phyloP scores from a whole-genome alignment of 306 rosid genomes.

The Nissolia schottii region DNA sequence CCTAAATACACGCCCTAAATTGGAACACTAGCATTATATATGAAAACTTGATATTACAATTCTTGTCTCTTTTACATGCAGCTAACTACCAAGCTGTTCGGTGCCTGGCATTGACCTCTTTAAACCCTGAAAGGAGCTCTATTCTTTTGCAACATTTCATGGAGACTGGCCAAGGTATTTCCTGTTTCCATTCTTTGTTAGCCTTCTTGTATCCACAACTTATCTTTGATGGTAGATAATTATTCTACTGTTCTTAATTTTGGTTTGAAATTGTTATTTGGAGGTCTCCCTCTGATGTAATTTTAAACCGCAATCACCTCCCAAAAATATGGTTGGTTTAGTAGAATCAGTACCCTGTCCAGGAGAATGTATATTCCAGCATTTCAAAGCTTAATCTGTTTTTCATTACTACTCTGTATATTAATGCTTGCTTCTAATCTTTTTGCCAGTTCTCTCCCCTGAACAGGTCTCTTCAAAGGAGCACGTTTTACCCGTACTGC shows the following conservation, averaged over 20 bases:
- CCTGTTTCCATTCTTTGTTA: constrained; percentile 19
- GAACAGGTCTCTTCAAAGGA: constrained; percentile 78
- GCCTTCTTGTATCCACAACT: background rate
- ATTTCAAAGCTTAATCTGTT: background rate
- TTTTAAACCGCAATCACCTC: background rate
- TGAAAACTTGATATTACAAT: background rate
- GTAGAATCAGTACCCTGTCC: background rate
- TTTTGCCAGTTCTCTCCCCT: constrained; percentile 83
- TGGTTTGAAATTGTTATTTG: constrained; percentile 2
- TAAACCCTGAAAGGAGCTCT: constrained; percentile 81
- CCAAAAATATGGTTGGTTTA: background rate
- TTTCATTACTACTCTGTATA: background rate
- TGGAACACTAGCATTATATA: background rate
- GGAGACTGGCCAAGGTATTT: constrained; percentile 66
- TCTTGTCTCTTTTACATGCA: constrained; percentile 29
- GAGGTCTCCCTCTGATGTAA: background rate
- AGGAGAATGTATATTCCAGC: constrained; percentile 5
- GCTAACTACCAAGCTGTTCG: constrained; percentile 89
- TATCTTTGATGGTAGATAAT: background rate
- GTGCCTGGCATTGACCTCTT: constrained; percentile 69
- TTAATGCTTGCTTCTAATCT: constrained; percentile 44
- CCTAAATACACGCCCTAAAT: background rate
- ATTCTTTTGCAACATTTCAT: constrained; percentile 70
- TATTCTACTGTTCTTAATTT: background rate
- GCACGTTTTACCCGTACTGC: constrained; percentile 62